Conservation (phyloP, 129 eudicot genomes). For the Pittosporum tobira region DNA sequence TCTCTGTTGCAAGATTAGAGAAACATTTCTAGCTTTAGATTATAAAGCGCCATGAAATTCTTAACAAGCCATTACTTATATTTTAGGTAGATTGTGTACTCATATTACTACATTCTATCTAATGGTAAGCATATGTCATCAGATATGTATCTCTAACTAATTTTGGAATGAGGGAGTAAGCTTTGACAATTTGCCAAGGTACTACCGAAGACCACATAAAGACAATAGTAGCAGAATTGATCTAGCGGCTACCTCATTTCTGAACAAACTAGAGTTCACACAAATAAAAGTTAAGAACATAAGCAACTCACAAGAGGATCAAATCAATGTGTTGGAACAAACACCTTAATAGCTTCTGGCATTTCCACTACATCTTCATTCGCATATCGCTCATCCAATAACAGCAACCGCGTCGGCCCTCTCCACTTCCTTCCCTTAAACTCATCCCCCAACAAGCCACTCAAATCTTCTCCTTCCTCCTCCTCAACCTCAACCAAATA, state of each 20-base stretch:
- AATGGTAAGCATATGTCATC: too few species aligned
- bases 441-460: constrained; percentile 66
- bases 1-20: too few species aligned
- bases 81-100: too few species aligned
- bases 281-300: background rate
- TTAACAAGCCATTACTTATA: too few species aligned
- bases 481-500: constrained; percentile 46
- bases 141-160: too few species aligned
- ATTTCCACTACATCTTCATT: constrained; percentile 38
- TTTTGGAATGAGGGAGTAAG: too few species aligned
- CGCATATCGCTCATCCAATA: constrained; percentile 69
- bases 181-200: too few species aligned
- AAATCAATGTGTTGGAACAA: constrained; percentile 9
- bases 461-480: constrained; percentile 39
- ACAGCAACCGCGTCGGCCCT: constrained; percentile 77
- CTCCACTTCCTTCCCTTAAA: constrained; percentile 49
- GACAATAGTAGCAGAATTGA: background rate
- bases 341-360: constrained; percentile 89
- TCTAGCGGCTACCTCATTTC: background rate
- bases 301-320: constrained; percentile 14
- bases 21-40: too few species aligned
- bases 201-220: background rate
- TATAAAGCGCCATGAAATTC: too few species aligned
- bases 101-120: too few species aligned
- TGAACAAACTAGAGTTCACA: background rate